These are phyloP conservation scores for Diaporthe nobilis DNA, from an alignment of 2,329 filamentous ascomycete species.

Conservation along the genomic window DNA sequence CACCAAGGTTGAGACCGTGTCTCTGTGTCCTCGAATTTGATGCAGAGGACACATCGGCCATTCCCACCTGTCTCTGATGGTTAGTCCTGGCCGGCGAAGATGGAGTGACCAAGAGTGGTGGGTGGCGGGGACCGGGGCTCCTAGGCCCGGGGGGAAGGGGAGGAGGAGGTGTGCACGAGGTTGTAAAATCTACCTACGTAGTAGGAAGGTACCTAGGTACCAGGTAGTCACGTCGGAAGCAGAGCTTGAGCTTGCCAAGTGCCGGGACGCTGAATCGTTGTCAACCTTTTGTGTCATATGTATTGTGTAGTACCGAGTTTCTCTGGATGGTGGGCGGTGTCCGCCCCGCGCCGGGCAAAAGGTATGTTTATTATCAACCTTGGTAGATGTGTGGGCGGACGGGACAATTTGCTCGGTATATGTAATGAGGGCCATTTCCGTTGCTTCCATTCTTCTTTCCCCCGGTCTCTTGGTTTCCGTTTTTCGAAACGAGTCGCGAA, in stretches of 20 bases:
- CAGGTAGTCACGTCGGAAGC: background rate
- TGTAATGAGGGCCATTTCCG: slow-evolving; percentile 28
- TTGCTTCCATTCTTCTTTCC: background rate
- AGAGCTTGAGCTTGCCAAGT: slow-evolving; percentile 20
- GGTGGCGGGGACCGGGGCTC: background rate
- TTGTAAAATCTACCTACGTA: background rate
- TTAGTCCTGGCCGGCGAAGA: background rate
- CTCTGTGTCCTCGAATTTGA: slow-evolving; percentile 2
- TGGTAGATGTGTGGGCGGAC: background rate
- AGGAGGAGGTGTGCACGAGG: background rate
- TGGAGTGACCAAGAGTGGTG: background rate
- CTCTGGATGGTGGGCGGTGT: background rate
- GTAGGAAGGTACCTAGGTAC: background rate
- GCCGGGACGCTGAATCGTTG: slow-evolving; percentile 23
- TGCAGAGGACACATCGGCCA: slow-evolving; percentile 7
- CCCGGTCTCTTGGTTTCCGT: background rate
- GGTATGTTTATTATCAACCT: background rate
- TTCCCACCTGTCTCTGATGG: slow-evolving; percentile 1
- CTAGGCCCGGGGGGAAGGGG: background rate
- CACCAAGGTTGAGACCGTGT: slow-evolving; percentile 23
- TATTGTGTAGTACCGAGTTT: slow-evolving; percentile 27
- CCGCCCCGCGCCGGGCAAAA: slow-evolving; percentile 25
- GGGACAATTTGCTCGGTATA: slow-evolving; percentile 21
- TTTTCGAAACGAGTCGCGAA: background rate
- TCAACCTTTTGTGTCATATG: slow-evolving; percentile 29